These are phyloP conservation scores for Xenoacremonium recifei DNA, from an alignment of 2,329 filamentous ascomycete genomes.

Conservation along the genomic window DNA sequence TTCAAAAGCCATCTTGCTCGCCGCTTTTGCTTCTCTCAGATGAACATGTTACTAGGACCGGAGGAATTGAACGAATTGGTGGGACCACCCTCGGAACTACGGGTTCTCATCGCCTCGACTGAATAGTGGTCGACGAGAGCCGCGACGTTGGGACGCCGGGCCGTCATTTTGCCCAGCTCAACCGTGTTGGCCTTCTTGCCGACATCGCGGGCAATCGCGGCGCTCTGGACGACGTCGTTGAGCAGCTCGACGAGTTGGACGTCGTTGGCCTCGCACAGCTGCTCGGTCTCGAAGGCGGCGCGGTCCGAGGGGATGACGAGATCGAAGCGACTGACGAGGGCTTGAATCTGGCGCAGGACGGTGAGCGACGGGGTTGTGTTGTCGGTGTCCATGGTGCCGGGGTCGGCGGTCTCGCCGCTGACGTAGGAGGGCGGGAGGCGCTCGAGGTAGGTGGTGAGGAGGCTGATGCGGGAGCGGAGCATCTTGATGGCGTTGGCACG, in stretches of 20 bases:
- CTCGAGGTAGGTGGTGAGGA: conserved; percentile 75
- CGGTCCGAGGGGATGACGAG: conserved; percentile 73
- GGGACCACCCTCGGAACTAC: no score
- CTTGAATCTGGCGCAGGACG: conserved; percentile 84
- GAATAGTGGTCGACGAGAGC: no score
- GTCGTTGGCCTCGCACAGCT: conserved; percentile 78
- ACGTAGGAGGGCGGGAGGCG: conserved; percentile 66
- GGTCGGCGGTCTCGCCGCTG: conserved; percentile 45
- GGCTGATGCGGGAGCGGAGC: conserved; percentile 73
- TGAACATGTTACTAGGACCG: no score
- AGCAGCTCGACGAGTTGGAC: conserved; percentile 77
- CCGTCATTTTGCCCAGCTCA: conserved; percentile 37
- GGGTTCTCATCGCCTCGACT: no score
- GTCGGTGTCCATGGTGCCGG: conserved; percentile 33
- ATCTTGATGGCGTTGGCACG: conserved; percentile 94
- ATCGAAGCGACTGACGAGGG: conserved; percentile 78
- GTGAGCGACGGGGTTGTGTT: conserved; percentile 57
- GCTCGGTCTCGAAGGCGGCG: conserved; percentile 65
- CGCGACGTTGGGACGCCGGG: no score
- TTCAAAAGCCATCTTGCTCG: no score
- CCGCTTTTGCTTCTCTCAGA: no score
- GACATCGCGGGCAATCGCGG: conserved; percentile 68
- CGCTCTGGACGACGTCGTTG: conserved; percentile 69
- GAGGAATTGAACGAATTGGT: no score
- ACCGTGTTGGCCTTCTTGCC: conserved; percentile 71